Evolutionary conservation across 73 alveolate species (phyloP), one percentile per base, ranked within the genome.

Genomic region (Paramecium primaurelia): DNA sequence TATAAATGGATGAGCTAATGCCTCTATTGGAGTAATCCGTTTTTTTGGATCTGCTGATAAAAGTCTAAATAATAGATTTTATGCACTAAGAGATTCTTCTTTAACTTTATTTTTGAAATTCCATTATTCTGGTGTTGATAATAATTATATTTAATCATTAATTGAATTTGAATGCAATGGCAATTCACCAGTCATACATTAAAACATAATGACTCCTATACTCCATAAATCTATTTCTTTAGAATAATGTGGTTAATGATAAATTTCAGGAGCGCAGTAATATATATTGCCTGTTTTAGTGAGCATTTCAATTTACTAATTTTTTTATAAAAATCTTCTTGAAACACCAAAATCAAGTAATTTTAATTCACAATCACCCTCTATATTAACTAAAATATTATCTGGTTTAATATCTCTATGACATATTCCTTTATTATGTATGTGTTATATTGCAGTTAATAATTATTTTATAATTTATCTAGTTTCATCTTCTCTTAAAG

Each of bases 1-100:
- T 6, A 97, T 45, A 93, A 97, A 97, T 10, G 99, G 99, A 73
- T 97, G 99, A 11, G 71, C 42, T 10, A 97, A 86, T 4, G 99
- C 99, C 16, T 95, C 96, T 49, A 95, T 97, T 6, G 98, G 94
- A 32, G 98, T 94, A 18, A 96, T 94, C 22, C 91, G 8, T 25
- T 80, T 49, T 22, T 47, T 42, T 3, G 91, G 91, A 80, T 80
- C 47, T 4, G 22, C 44, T 16, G 49, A 59, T 9, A 80, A 47
- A 10, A 80, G 44, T 25, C 75, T 32, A 26, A 38, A 32, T 26
- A 80, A 40, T 49, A 80, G 28, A 80, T 80, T 80, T 47, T 80
- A 80, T 9, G 75, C 77, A 80, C 75, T 42, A n/a, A 80, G 20
- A 3, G 77, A 26, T 45, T 25, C 71, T 8, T 80, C 91, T 26